Base-by-base conservation (phyloP, 2,329 filamentous ascomycete species). In the Nothomitra cinnamomea region DNA sequence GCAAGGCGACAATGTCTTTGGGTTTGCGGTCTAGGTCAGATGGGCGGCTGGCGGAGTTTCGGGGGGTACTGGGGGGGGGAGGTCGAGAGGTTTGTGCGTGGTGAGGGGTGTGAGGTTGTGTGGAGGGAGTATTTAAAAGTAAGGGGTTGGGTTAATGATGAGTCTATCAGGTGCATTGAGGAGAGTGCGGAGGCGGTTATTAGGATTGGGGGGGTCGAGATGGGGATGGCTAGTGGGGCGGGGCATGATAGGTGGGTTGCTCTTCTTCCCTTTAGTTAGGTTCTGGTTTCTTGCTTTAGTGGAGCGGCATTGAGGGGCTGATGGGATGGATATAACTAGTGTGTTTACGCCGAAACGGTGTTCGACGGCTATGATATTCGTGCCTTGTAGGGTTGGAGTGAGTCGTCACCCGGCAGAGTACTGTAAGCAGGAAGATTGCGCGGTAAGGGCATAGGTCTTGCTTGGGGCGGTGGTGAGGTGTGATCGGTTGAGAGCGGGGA, bases 361-460 rank as follows among this genome's bases (percentile, higher is more conserved):
- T 45, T 79, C 79, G 15, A 81, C 79, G 1, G 75, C 76, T 42
- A 83, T 83, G 79, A 78, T 83, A 28, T 83, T 83, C 59, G 75
- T 82, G n/a, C 78, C 79, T 3, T 82, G 77, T 57, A 74, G 70
- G 61, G 74, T 80, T 59, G 80, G 80, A 1, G 66, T 83, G 19
- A 80, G 76, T 60, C 80, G 83, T 61, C 76, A 82, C 59, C 79
- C 80, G 1, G 70, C 75, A 45, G 80, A 83, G 60, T 82, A 78
- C 60, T 77, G 75, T 38, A 74, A 71, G 42, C 70, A 72, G 0
- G 77, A 79, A 48, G 77, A 82, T 61, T 82, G 77, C 60, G 70
- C 72, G 2, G 69, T 73, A 43, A 77, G 77, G 10, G 72, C 76
- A 47, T 66, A 73, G 64, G 67, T 78, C 5, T 59, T 75, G 48